Percentiles rank a stretch among this genome's conserved stretches.
These are phyloP conservation scores for Russula emetica DNA, from an alignment of 768 basidiomycete species.

Conservation along the genomic window DNA sequence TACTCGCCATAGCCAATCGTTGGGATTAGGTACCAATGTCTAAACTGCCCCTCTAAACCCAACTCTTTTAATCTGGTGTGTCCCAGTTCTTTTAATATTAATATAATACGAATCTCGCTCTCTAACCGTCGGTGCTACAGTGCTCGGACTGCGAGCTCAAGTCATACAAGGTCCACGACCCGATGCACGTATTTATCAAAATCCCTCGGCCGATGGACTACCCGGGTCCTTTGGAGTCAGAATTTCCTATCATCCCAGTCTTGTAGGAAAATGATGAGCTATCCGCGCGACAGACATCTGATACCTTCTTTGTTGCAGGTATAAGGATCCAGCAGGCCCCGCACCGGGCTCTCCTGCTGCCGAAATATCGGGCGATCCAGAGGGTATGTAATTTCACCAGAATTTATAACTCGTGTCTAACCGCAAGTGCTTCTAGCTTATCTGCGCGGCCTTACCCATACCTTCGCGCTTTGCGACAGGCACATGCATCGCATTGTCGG, in stretches of 20 bases:
- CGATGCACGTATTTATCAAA: slow-evolving; percentile 85
- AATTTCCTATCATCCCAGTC: slow-evolving; percentile 60
- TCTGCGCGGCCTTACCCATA: slow-evolving; percentile 55
- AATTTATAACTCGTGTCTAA: neutral
- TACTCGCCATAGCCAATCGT: slow-evolving; percentile 51
- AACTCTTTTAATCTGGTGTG: slow-evolving; percentile 68
- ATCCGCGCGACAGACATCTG: neutral
- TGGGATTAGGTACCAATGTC: slow-evolving; percentile 85
- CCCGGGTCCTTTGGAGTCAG: slow-evolving; percentile 45
- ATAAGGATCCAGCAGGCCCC: slow-evolving; percentile 59
- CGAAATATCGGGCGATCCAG: slow-evolving; percentile 44
- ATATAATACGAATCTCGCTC: neutral
- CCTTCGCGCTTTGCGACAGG: slow-evolving; percentile 75
- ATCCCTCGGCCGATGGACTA: slow-evolving; percentile 70
- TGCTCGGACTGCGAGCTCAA: slow-evolving; percentile 74
- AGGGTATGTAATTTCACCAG: slow-evolving; percentile 41
- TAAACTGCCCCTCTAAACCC: slow-evolving; percentile 76
- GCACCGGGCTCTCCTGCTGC: slow-evolving; percentile 33
- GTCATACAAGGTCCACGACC: slow-evolving; percentile 78
- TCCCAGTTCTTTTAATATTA: neutral
- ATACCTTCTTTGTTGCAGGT: slow-evolving; percentile 40
- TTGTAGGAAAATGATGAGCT: slow-evolving; percentile 38
- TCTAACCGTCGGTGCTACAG: slow-evolving; percentile 38
- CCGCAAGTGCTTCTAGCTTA: slow-evolving; percentile 46
- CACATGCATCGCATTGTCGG: slow-evolving; percentile 82